These are phyloP conservation scores for Macadamia integrifolia DNA, from an alignment of 164 flowering plant species.

Conservation along the genomic window DNA sequence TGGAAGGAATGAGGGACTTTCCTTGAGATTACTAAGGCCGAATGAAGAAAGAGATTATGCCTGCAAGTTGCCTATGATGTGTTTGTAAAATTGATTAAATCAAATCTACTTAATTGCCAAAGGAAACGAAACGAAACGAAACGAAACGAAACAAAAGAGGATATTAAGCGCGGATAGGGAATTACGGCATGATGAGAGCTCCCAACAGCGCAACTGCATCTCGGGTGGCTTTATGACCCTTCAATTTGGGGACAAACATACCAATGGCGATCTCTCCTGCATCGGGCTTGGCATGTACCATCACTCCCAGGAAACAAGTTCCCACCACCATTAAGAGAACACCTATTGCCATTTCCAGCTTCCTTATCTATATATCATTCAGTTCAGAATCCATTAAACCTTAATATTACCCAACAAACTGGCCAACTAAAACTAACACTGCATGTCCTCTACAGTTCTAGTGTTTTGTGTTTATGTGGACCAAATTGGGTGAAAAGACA, in stretches of 20 bases:
- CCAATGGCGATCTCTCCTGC: slow-evolving; percentile 2
- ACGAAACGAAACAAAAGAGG: too few species aligned
- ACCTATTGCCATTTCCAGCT: slow-evolving; percentile 15
- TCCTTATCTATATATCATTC: slow-evolving; percentile 13
- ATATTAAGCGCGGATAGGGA: too few species aligned
- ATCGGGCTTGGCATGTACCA: slow-evolving; percentile 12
- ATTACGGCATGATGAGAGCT: not conserved
- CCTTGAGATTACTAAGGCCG: slow-evolving; percentile 20
- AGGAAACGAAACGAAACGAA: too few species aligned
- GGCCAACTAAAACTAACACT: too few species aligned
- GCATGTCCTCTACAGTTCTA: too few species aligned
- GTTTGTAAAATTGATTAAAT: too few species aligned
- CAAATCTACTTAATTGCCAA: too few species aligned
- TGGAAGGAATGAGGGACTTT: slow-evolving; percentile 11
- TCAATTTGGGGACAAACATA: slow-evolving; percentile 7
- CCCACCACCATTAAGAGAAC: slow-evolving; percentile 8
- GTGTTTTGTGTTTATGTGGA: too few species aligned
- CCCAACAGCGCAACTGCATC: not conserved
- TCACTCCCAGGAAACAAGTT: slow-evolving; percentile 12
- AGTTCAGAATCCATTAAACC: not conserved
- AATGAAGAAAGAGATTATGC: slow-evolving; percentile 26
- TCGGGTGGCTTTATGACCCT: not conserved
- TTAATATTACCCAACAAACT: too few species aligned
- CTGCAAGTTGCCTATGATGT: not conserved
- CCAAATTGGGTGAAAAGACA: too few species aligned